Base-by-base conservation (phyloP, 1,139 yeast genomes). In the Magnusiomyces paraingens region DNA sequence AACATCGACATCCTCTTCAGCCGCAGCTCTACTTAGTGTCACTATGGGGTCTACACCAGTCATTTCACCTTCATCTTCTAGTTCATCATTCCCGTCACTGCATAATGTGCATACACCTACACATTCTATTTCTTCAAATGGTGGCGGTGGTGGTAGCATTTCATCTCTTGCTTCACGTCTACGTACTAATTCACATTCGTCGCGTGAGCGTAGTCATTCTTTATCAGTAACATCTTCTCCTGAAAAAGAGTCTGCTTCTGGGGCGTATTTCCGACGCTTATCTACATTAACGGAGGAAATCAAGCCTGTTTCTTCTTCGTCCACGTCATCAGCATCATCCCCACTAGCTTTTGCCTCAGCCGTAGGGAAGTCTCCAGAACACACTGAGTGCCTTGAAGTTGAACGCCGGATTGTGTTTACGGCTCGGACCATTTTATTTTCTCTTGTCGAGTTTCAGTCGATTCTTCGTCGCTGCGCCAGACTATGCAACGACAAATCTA, bases 261-360 rank as follows among this genome's bases (percentile, higher is more conserved):
- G 83, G 15, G 90, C 88, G 40, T 85, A 84, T 64, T 84, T 85
- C 65, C 75, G 86, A 61, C 74, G 94, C 56, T 69, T 86, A 49
- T 84, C 93, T 1, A 82, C 86, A 0, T 68, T 86, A 76, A 73
- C 53, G 78, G 78, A n/a, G 45, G 55, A 53, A 52, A 53, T 51
- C 53, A 57, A 53, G 45, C 51, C 55, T 10, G 43, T 38, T 17
- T 40, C 54, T 18, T 47, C 55, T 10, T 40, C 36, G 17, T 40
- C 50, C 26, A 42, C 38, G 43, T 40, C 36, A 22, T 8, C 35
- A 22, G 36, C 42, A 14, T 40, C 47, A 41, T 20, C 35, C 14
- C 22, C 20, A 6, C 32, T 4, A 26, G 32, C 32, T 8, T 26
- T 26, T 26, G 32, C 32, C 8, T 26, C 32, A 8, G 32, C 21